These are phyloP conservation scores for Jatropha multifida DNA, from an alignment of 441 rosid species.

Conservation along the genomic window DNA sequence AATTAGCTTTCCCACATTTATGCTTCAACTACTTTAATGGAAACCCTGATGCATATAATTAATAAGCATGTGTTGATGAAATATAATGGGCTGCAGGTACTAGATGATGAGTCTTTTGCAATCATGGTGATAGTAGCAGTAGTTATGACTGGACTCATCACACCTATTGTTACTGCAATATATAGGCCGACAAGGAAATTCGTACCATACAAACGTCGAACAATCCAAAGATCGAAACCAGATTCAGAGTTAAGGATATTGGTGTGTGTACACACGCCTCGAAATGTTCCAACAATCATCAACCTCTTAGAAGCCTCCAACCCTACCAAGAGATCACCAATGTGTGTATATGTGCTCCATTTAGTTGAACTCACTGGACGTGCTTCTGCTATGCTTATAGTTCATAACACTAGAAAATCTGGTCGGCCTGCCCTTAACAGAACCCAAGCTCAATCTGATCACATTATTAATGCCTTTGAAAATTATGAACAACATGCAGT, in stretches of 20 bases:
- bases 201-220: conserved; percentile 66
- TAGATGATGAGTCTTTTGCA: conserved; percentile 75
- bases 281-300: conserved; percentile 85
- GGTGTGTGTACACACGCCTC: conserved; percentile 79
- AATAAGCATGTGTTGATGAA: not conserved
- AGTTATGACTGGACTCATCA: conserved; percentile 69
- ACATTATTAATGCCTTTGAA: conserved; percentile 86
- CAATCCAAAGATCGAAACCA: conserved; percentile 66
- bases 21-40: no score
- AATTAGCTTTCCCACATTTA: no score
- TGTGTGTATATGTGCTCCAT: conserved; percentile 73
- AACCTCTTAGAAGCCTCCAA: conserved; percentile 83
- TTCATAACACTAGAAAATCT: conserved; percentile 72
- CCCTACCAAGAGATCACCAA: conserved; percentile 76
- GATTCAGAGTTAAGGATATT: conserved; percentile 68
- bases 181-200: conserved; percentile 67
- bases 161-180: conserved; percentile 58
- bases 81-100: conserved; percentile 42
- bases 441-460: conserved; percentile 96
- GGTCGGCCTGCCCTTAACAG: conserved; percentile 79
- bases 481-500: conserved; percentile 69
- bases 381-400: conserved; percentile 96
- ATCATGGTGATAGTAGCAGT: conserved; percentile 81
- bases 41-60: no score
- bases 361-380: conserved; percentile 96